Base-by-base conservation (phyloP, 139 green algal genomes). In the Axilococcus clingmanii region DNA sequence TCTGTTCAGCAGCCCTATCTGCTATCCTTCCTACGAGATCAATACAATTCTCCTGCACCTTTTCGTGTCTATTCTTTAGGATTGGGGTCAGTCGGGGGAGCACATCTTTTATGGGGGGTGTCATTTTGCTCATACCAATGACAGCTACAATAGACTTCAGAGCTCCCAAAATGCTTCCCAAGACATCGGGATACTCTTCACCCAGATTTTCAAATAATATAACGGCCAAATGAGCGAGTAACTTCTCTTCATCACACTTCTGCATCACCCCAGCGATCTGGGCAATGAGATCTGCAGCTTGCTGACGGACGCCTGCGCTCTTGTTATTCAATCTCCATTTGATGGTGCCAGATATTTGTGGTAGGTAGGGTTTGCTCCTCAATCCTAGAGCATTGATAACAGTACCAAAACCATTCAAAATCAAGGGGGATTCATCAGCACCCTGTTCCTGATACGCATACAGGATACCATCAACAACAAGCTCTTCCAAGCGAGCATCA, bases 281-380 rank as follows among this genome's bases (percentile, higher is more conserved):
- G 4, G 83, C 77, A 43, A 98, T 95, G 17, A 99, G 76, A 75
- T 99, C 92, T 4, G 91, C 92, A 4, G 92, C 92, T 77, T 74
- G 58, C 77, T 97, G 84, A 25, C 92, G 73, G 49, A 96, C 84
- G 65, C 93, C 90, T 44, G 93, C 84, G 34, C 52, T 75, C 71
- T 97, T 97, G 82, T 99, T 96, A 79, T 99, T 98, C 20, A 99
- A 79, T 31, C 92, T 76, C 92, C 92, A 99, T 77, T 99, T 99
- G 82, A 99, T 95, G 44, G 84, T 97, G 28, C 92, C 92, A 71
- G 79, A 94, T 52, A 99, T 96, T 79, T 99, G 92, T 11, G 87
- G 86, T 42, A 99, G 76, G 71, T 99, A 99, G 6, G 90, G 88
- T 71, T 92, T 89, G 41, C 94, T 78, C 20, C 92, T 78, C 68